Conservation (phyloP, 1,284 basidiomycete species). For the Cryptococcus floricola region DNA sequence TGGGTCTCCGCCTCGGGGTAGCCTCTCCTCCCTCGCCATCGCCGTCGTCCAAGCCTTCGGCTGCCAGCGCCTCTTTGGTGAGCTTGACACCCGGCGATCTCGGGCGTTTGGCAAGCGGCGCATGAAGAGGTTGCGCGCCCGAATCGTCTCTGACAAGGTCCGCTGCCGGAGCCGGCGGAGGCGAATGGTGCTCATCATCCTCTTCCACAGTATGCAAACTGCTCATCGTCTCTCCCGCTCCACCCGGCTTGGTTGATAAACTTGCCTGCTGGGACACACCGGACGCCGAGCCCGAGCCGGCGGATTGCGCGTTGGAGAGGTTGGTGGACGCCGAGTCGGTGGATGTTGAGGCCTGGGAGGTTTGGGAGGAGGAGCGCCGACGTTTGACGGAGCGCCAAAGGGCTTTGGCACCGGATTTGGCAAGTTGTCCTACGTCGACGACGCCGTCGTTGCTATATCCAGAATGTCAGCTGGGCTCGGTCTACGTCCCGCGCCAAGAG, state of each 20-base stretch:
- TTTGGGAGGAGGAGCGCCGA: conserved; percentile 6
- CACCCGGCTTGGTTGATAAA: neutral
- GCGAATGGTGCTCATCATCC: neutral
- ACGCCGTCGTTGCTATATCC: conserved; percentile 17
- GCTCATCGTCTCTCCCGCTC: neutral
- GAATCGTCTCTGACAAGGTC: neutral
- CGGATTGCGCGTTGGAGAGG: neutral
- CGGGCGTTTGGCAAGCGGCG: neutral
- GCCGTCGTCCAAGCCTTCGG: conserved; percentile 1
- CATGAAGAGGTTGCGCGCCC: neutral
- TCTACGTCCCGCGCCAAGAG: too few species aligned
- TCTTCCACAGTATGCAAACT: conserved; percentile 11
- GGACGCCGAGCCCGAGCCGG: neutral
- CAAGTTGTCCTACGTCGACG: conserved; percentile 41
- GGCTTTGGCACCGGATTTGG: conserved; percentile 36
- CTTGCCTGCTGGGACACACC: neutral
- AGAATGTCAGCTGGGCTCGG: too few species aligned
- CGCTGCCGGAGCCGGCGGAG: neutral
- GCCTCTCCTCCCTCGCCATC: conserved; percentile 12
- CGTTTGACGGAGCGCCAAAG: conserved; percentile 39
- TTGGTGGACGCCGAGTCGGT: conserved; percentile 4
- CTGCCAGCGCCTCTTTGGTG: neutral
- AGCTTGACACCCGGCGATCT: neutral
- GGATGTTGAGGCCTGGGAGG: conserved; percentile 9
- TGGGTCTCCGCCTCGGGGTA: conserved; percentile 16